Percentiles rank a stretch among this genome's conserved stretches.
These are phyloP conservation scores for Trichoderma aggressivum DNA, from an alignment of 2,329 filamentous ascomycete genomes.

Conservation along the genomic window DNA sequence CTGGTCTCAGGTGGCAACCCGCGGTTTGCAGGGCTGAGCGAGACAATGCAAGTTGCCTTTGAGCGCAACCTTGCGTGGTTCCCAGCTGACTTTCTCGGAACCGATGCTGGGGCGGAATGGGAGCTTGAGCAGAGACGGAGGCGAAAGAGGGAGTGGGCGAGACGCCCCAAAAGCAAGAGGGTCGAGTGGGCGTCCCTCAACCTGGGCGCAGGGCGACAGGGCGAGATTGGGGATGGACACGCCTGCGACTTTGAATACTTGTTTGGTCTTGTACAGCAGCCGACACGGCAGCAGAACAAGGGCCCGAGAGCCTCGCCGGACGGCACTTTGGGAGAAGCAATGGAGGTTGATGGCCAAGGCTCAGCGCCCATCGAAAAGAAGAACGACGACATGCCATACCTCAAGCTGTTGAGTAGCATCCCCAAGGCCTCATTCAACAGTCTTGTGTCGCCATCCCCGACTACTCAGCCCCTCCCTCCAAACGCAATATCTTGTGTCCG, in stretches of 20 bases:
- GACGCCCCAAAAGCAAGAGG: slow-evolving; percentile 77
- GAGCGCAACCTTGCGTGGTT: slow-evolving; percentile 79
- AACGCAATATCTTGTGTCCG: slow-evolving; percentile 57
- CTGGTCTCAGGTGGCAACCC: slow-evolving; percentile 77
- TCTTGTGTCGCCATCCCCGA: slow-evolving; percentile 25
- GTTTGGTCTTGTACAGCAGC: slow-evolving; percentile 37
- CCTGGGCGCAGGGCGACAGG: slow-evolving; percentile 69
- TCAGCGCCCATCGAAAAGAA: not conserved
- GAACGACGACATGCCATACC: not conserved
- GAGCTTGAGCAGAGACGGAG: slow-evolving; percentile 65
- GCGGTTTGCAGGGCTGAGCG: slow-evolving; percentile 75
- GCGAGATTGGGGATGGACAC: slow-evolving; percentile 79
- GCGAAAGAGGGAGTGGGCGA: slow-evolving; percentile 74
- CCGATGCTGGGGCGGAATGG: slow-evolving; percentile 74
- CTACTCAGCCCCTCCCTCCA: slow-evolving; percentile 28
- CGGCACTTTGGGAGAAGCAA: slow-evolving; percentile 28
- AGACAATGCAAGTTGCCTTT: slow-evolving; percentile 76
- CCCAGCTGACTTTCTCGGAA: slow-evolving; percentile 78
- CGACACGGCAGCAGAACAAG: slow-evolving; percentile 5
- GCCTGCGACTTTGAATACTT: slow-evolving; percentile 78
- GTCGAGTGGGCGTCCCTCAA: slow-evolving; percentile 71
- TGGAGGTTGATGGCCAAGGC: slow-evolving; percentile 32
- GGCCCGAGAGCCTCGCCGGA: slow-evolving; percentile 19
- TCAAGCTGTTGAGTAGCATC: slow-evolving; percentile 26
- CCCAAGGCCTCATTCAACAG: slow-evolving; percentile 32